Evolutionary conservation across 306 rosid genomes (phyloP).

Genomic region (Rubus idaeus): DNA sequence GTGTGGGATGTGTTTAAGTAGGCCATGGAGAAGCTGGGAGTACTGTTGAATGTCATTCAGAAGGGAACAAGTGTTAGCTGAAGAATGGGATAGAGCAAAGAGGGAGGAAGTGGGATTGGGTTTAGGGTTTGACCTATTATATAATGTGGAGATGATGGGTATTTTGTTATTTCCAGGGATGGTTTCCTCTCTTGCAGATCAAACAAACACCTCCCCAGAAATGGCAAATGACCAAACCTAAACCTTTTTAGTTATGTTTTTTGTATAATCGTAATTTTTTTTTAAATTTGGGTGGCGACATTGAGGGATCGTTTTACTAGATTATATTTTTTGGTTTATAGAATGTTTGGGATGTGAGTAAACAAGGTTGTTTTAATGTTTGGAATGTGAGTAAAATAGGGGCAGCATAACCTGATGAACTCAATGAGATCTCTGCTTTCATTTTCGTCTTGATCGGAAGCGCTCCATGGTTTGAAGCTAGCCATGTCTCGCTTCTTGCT

Average conservation of each 20-base stretch:
- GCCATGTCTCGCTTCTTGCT: constrained; percentile 19
- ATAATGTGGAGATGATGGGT: no score
- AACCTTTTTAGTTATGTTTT: no score
- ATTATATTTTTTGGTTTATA: not conserved
- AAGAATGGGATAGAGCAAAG: no score
- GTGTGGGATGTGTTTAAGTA: not conserved
- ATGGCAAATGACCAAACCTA: no score
- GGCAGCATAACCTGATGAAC: constrained; percentile 13
- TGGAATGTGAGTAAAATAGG: constrained; percentile 26
- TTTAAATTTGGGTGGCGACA: not conserved
- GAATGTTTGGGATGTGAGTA: constrained; percentile 39
- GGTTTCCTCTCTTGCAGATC: no score
- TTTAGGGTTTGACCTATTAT: no score
- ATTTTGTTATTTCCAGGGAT: no score
- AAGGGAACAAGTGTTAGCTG: no score
- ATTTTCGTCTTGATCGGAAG: not conserved
- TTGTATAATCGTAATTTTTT: no score
- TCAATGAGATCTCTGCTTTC: not conserved
- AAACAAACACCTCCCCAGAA: no score
- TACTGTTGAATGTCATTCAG: no score
- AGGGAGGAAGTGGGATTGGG: no score
- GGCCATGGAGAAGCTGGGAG: not conserved
- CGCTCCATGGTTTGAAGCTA: constrained; percentile 5
- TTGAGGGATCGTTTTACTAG: not conserved
- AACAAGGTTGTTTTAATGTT: constrained; percentile 19